phyloP scores from a whole-genome alignment of 306 rosid species.

The Alnus glutinosa region DNA sequence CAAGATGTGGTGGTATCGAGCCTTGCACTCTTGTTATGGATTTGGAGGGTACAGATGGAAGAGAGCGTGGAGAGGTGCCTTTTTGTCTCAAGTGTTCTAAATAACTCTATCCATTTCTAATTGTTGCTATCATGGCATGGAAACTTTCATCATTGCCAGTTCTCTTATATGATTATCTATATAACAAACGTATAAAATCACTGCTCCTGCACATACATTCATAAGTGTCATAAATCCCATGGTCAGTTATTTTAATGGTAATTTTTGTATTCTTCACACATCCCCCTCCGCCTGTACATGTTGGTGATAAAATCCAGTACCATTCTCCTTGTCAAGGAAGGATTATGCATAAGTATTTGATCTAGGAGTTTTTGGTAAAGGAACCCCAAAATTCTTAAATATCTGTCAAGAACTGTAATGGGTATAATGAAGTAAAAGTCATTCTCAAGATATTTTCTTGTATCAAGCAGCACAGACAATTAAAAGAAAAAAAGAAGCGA shows the following conservation, averaged over 20 bases:
- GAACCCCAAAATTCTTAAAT: background rate
- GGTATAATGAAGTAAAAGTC: background rate
- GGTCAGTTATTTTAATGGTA: background rate
- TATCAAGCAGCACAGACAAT: background rate
- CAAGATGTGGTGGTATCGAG: slow-evolving; percentile 83
- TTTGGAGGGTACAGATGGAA: slow-evolving; percentile 99
- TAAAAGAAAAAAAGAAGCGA: too few species aligned
- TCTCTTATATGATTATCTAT: background rate
- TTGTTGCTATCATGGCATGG: slow-evolving; percentile 6
- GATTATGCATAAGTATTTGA: background rate
- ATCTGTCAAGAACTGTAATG: background rate
- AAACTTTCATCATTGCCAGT: slow-evolving; percentile 13
- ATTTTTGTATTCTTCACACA: background rate
- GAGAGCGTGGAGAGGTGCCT: slow-evolving; percentile 99
- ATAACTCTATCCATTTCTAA: slow-evolving; percentile 10
- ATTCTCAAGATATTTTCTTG: background rate
- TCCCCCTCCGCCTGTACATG: background rate
- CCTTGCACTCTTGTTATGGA: slow-evolving; percentile 98
- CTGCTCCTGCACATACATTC: background rate
- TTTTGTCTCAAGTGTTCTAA: slow-evolving; percentile 13
- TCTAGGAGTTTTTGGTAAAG: background rate
- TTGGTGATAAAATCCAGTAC: background rate
- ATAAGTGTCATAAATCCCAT: background rate
- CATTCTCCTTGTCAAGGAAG: background rate
- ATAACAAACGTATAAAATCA: background rate